Percentiles rank a stretch among this genome's conserved stretches.
Conservation (phyloP, 805 yeast species). For the Candida maris region DNA sequence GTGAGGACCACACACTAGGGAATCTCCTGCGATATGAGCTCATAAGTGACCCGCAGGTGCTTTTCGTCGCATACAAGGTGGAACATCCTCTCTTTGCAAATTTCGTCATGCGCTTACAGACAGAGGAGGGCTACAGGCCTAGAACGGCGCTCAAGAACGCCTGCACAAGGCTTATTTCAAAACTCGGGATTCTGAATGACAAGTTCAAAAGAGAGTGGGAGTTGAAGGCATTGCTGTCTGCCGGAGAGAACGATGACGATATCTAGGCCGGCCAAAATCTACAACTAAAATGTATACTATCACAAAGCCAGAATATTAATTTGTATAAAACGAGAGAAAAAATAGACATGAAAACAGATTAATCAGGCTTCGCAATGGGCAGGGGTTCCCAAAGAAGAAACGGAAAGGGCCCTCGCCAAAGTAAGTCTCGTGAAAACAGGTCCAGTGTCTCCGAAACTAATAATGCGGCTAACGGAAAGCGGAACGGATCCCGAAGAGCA, state of each 20-base stretch:
- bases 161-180: slow-evolving; percentile 76
- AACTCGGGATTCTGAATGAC: slow-evolving; percentile 66
- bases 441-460: too few relatives aligned
- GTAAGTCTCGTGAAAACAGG: too few relatives aligned
- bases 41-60: slow-evolving; percentile 79
- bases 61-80: slow-evolving; percentile 95
- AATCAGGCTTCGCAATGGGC: slow-evolving; percentile 1
- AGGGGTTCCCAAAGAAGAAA: too few relatives aligned
- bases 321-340: slow-evolving; percentile 1
- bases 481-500: too few relatives aligned
- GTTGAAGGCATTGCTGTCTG: slow-evolving; percentile 66
- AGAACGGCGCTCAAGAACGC: slow-evolving; percentile 88
- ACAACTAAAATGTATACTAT: slow-evolving; percentile 1
- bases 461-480: too few relatives aligned
- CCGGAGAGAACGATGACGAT: slow-evolving; percentile 44
- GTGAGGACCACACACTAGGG: slow-evolving; percentile 97
- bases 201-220: slow-evolving; percentile 93
- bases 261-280: slow-evolving; percentile 2
- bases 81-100: slow-evolving; percentile 98
- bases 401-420: too few relatives aligned
- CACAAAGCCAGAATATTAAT: neutral
- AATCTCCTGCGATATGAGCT: slow-evolving; percentile 84
- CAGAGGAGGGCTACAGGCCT: slow-evolving; percentile 93
- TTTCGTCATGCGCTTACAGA: slow-evolving; percentile 90
- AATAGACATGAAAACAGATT: slow-evolving; percentile 2